Evolutionary conservation across 2,329 filamentous ascomycete species (phyloP).

Genomic region (Pseudofabraea citricarpa): DNA sequence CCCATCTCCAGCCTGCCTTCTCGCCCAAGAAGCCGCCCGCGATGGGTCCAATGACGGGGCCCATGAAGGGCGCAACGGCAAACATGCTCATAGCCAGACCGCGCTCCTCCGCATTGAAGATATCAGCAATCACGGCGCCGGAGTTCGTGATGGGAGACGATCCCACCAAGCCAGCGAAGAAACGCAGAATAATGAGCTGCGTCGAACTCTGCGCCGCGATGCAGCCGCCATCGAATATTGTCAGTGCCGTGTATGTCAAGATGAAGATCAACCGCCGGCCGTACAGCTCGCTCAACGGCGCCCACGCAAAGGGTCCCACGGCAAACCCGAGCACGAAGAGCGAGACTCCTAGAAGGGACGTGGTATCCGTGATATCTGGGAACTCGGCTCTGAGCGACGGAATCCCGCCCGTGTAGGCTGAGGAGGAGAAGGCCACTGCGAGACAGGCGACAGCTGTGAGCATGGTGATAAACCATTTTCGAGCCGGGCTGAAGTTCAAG

Average conservation of each 20-base stretch:
- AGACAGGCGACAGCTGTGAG: conserved; percentile 34
- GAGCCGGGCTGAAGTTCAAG: conserved; percentile 26
- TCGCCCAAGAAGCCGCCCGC: conserved; percentile 53
- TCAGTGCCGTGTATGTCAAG: conserved; percentile 51
- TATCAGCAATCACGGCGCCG: conserved; percentile 57
- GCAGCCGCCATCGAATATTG: conserved; percentile 56
- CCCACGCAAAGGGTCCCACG: conserved; percentile 40
- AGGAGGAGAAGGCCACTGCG: conserved; percentile 11
- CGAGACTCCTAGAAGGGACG: conserved; percentile 37
- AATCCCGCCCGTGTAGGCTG: conserved; percentile 9
- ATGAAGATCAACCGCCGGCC: conserved; percentile 57
- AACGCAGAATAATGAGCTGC: conserved; percentile 61
- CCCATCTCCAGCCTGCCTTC: conserved; percentile 69
- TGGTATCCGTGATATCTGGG: conserved; percentile 26
- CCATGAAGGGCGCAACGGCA: conserved; percentile 61
- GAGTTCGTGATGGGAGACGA: conserved; percentile 52
- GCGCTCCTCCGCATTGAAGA: conserved; percentile 46
- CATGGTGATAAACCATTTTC: conserved; percentile 36
- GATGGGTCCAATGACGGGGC: conserved; percentile 60
- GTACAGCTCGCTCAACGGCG: conserved; percentile 43
- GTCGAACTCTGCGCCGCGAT: conserved; percentile 53
- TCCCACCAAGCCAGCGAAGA: conserved; percentile 60
- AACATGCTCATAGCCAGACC: conserved; percentile 57
- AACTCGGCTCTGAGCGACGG: conserved; percentile 30
- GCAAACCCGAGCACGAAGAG: conserved; percentile 42